Evolutionary conservation across 1,284 basidiomycete genomes (phyloP).

Genomic region (Pseudozyma tsukubaensis): DNA sequence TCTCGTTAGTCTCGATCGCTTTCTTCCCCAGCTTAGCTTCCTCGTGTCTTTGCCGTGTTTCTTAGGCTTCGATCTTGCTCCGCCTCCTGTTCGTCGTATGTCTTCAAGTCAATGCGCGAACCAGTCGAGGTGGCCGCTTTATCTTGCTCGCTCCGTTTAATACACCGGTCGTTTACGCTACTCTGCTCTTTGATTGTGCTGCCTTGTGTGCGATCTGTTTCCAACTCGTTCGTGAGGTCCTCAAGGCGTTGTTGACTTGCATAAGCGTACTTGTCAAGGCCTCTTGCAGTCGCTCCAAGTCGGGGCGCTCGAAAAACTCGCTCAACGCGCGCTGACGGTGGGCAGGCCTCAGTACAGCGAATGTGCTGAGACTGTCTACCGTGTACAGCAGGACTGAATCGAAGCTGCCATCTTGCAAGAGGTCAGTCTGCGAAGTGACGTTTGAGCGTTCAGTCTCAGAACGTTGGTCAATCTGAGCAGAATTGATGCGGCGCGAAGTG

Average conservation of each 20-base stretch:
- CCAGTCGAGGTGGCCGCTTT: conserved; percentile 24
- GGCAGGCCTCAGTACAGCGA: no score
- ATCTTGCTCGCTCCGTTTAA: conserved; percentile 29
- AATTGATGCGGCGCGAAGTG: no score
- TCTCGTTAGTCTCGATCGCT: conserved; percentile 2
- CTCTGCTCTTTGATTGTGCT: background rate
- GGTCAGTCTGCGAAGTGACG: no score
- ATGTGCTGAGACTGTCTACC: no score
- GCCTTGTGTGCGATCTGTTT: background rate
- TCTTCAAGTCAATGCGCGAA: background rate
- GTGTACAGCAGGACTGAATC: no score
- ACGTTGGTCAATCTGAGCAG: no score
- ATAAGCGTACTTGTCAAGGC: background rate
- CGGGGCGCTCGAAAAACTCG: no score
- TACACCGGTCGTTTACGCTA: conserved; percentile 45
- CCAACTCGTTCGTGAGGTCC: background rate
- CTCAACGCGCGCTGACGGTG: no score
- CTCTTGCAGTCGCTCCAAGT: no score
- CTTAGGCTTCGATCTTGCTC: conserved; percentile 24
- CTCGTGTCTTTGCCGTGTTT: conserved; percentile 7
- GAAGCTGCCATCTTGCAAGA: no score
- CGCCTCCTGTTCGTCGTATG: conserved; percentile 11
- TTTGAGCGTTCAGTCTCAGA: no score
- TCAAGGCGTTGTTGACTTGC: background rate
- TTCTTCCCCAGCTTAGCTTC: conserved; percentile 5